These are phyloP conservation scores for Handroanthus guayacan DNA, from an alignment of 257 asterid genomes.

Conservation along the genomic window DNA sequence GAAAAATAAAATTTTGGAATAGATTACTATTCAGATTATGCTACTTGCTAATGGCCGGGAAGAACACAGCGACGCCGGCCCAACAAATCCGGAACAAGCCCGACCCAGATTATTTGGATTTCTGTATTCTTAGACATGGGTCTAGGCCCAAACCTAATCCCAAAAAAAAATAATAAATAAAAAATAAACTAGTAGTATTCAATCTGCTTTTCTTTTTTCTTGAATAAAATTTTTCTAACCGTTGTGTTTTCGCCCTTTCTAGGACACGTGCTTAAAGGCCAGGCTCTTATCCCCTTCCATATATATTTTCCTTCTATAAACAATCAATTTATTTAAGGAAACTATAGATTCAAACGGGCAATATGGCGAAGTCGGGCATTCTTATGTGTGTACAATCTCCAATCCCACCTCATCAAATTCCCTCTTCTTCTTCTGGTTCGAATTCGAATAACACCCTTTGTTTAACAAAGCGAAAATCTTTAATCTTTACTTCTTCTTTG, in stretches of 20 bases:
- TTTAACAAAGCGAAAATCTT: constrained; percentile 55
- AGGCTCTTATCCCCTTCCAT: constrained; percentile 28
- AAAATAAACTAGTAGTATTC: no score
- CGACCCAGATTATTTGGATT: background rate
- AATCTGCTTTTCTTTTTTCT: no score
- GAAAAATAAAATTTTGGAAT: no score
- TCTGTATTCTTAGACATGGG: background rate
- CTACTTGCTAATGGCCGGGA: no score
- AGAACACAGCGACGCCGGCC: no score
- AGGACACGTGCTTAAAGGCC: constrained; percentile 15
- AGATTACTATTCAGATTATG: no score
- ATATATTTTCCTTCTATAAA: background rate
- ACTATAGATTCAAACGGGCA: background rate
- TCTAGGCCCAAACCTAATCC: background rate
- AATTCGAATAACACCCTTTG: constrained; percentile 35
- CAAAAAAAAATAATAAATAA: no score
- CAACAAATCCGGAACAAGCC: background rate
- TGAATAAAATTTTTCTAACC: no score
- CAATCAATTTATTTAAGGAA: background rate
- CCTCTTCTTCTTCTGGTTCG: constrained; percentile 32
- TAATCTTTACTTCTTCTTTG: constrained; percentile 61
- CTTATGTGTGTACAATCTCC: constrained; percentile 38
- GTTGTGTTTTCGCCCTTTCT: background rate
- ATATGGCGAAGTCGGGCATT: constrained; percentile 50
- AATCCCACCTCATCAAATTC: constrained; percentile 35